Base-by-base conservation (phyloP, 2,329 filamentous ascomycete species). In the Furcasterigmium sp. region DNA sequence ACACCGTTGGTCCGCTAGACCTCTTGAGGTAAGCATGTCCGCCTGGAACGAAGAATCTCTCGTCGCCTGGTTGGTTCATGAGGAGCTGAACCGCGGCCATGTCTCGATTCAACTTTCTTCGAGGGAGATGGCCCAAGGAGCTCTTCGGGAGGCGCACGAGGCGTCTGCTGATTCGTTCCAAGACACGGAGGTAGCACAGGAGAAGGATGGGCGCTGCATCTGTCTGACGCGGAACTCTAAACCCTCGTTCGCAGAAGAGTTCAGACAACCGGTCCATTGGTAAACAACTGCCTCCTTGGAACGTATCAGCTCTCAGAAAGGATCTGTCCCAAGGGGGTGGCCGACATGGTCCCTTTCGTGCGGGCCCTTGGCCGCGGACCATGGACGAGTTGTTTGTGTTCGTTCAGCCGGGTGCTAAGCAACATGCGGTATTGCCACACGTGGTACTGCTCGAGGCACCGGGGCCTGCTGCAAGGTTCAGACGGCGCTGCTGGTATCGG, bases 1-100 rank as follows among this genome's bases (percentile, higher is more conserved):
- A 35, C 32, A 35, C 32, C 32, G 32, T 35, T 35, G 32, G 32
- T 35, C n/a, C n/a, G 32, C 32, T 35, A 35, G 32, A 10, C 32
- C 32, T 11, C 32, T 35, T 35, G 32, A 11, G 32, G 32, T 17
- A 35, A 17, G 32, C 32, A 35, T 8, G 32, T 17, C 32, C n/a
- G n/a, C n/a, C 32, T 17, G n/a, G 18, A 15, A 18, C 32, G 29
- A 32, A n/a, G 18, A 17, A 17, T 15, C 11, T 32, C n/a, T 10
- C 5, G n/a, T 8, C 2, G n/a, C n/a, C 32, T 35, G 32, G 32
- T 35, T 35, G 32, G 23, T 11, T 26, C 8, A 35, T 18, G 32
- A 5, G n/a, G 18, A 35, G 32, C 32, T 35, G 29, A 32, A 35
- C 32, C n/a, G 32, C 32, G n/a, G 32, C 32, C 32, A 35, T 35